phyloP scores from a whole-genome alignment of 1,284 basidiomycete species.

The Leccinum angustisporum region DNA sequence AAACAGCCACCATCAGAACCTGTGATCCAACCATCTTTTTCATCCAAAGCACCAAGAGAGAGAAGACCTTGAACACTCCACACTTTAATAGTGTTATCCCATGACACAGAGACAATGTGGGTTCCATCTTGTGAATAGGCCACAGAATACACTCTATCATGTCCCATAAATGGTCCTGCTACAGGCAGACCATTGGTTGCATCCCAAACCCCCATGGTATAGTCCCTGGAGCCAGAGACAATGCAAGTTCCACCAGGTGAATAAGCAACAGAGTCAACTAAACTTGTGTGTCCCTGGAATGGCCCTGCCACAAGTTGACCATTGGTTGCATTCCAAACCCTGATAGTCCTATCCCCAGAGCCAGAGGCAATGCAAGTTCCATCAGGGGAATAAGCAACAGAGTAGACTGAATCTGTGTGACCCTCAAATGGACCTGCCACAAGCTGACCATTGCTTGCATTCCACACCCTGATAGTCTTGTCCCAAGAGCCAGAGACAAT shows the following conservation, averaged over 20 bases:
- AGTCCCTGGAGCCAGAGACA: neutral
- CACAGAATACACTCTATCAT: neutral
- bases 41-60: neutral
- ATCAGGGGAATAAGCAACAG: too few species aligned
- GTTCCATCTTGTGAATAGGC: neutral
- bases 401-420: too few species aligned
- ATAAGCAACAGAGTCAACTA: neutral
- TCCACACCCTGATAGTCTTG: too few species aligned
- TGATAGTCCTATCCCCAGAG: fast-evolving
- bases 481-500: neutral
- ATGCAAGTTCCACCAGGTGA: neutral
- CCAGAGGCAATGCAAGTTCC: neutral
- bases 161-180: neutral
- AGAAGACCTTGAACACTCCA: neutral
- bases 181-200: neutral
- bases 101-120: neutral
- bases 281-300: neutral
- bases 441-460: too few species aligned
- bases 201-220: neutral
- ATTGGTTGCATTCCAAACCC: neutral
- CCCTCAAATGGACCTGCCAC: too few species aligned
- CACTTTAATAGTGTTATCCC: neutral
- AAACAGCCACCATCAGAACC: neutral
- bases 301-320: neutral
- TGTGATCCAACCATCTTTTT: neutral